These are phyloP conservation scores for Allium cepa DNA, from an alignment of 106 monocot species.

Conservation along the genomic window DNA sequence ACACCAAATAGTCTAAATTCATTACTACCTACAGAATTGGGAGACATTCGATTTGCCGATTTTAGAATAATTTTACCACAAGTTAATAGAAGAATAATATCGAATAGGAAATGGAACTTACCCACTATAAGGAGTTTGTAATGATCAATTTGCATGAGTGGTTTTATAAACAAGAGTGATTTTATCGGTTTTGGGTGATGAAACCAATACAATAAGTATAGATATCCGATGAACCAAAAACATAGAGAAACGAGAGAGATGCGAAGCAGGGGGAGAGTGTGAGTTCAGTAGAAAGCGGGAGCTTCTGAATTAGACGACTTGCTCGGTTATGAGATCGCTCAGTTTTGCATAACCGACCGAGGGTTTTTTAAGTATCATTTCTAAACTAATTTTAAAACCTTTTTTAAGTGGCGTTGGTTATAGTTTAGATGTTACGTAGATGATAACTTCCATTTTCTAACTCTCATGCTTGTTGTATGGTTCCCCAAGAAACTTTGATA, in stretches of 20 bases:
- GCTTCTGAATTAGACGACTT: not conserved
- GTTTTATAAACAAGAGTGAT: slow-evolving; percentile 52
- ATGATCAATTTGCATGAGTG: slow-evolving; percentile 62
- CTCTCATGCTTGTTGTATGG: slow-evolving; percentile 65
- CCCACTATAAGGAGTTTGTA: slow-evolving; percentile 98
- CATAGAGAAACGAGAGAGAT: not conserved
- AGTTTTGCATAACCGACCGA: too few relatives aligned
- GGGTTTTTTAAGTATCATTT: too few relatives aligned
- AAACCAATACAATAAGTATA: not conserved
- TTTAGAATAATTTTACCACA: not conserved
- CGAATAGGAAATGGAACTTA: slow-evolving; percentile 13
- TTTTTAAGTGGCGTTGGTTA: too few relatives aligned
- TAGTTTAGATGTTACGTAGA: too few relatives aligned
- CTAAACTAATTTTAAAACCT: too few relatives aligned
- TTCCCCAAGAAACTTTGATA: slow-evolving; percentile 98
- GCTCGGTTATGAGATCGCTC: too few relatives aligned
- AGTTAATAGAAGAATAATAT: not conserved
- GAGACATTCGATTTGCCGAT: not conserved
- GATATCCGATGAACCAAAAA: not conserved
- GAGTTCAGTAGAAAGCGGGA: slow-evolving; percentile 2
- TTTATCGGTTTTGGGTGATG: not conserved
- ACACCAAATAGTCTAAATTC: not conserved
- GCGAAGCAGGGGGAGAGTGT: not conserved
- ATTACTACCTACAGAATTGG: not conserved
- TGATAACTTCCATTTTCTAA: slow-evolving; percentile 62